Evolutionary conservation across 768 basidiomycete species (phyloP), one percentile per base, ranked within the genome.

Genomic region (Leucosporidium yakuticum): DNA sequence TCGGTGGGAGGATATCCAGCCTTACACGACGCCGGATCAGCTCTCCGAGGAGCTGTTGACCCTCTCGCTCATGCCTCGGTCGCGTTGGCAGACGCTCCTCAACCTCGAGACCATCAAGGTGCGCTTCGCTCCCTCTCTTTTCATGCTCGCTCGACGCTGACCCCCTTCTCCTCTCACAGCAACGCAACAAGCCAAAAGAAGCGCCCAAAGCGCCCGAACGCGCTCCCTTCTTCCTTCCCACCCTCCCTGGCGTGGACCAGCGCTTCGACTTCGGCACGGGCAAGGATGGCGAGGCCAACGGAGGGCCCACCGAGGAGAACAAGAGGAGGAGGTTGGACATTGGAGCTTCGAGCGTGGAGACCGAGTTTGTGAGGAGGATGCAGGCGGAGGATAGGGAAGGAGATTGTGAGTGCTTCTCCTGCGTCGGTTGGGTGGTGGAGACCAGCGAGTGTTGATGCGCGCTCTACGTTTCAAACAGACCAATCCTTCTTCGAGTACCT

Each of bases 151-250:
- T n/a, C n/a, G n/a, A n/a, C 9, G 31, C 29, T 21, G 27, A 39
- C 31, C 48, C 32, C 2, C 21, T 9, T 34, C 39, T 47, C 25
- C 39, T 36, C 25, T 2, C 20, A 7, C 68, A 95, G 88, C 88
- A 89, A 84, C 87, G 96, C 63, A 98, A 98, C 78, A 96, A 94
- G 81, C 93, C 96, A 19, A 92, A 89, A 79, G 94, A 96, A 70
- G 85, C 93, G 0, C 92, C 93, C 11, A 97, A 98, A 79, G 89
- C 88, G 31, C 91, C 91, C 19, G 95, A 97, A 79, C 85, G 91
- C 68, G 95, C 93, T 1, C 96, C 96, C 0, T 99, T 99, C 82
- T 99, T 98, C 83, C 81, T 99, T 21, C 96, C 95, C 27, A 91
- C 93, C 1, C 79, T 97, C 17, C 88, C 89, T 6, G 95, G 93